Base-by-base conservation (phyloP, 1,139 yeast species). In the Candida frijolesensis region DNA sequence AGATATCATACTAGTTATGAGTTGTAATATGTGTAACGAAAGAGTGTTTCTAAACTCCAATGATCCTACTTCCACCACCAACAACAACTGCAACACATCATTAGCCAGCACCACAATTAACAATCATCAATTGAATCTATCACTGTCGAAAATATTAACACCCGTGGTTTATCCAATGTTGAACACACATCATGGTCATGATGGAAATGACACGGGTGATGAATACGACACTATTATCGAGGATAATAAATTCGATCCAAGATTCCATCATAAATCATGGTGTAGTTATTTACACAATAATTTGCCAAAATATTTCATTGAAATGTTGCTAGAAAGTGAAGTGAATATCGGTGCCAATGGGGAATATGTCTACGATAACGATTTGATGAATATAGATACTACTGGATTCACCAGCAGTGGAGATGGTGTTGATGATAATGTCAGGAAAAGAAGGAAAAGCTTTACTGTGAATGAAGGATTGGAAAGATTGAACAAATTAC, bases 1-100 rank as follows among this genome's bases (percentile, higher is more conserved):
- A 14, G 64, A 65, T 15, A 50, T 66, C 18, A 67, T 72, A 1
- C 58, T 72, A 4, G 58, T 72, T n/a, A 56, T 75, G 42, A 64
- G 65, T 10, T 75, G 79, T 58, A 52, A 62, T 43, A 67, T 67
- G 53, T 75, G 80, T 53, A 72, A 74, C 58, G 65, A 66, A 50
- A 59, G 77, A 46, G 57, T 70, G 5, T 71, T 72, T 49, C 53
- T 74, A 38, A 63, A 64, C 38, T 51, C 62, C 2, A 52, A n/a
- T 15, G 14, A 15, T 30, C 6, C 14, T 2, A 30, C 34, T 25
- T 12, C 34, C 34, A 34, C 18, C 14, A 35, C 11, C 39, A 35
- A 6, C 25, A 15, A 15, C 38, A 34, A 7, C 39, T 8, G 6
- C 11, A 34, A 19, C 22, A 19, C 22, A 19, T 19, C 22, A 19